Conservation (phyloP, 2,329 filamentous ascomycete species). For the Hypoxylon rubiginosum region DNA sequence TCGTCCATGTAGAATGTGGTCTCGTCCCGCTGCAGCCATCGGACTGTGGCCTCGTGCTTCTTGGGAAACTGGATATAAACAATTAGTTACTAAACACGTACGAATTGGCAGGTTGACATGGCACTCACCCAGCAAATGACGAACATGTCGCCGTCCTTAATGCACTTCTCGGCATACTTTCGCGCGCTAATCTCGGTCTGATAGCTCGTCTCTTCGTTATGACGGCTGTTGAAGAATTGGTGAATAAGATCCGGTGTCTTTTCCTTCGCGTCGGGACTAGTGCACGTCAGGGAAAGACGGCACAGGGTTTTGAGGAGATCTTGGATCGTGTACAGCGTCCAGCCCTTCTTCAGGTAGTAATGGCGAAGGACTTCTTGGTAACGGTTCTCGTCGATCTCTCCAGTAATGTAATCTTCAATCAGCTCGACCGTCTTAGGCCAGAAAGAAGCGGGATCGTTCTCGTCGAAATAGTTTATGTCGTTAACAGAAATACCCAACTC, state of each 20-base stretch:
- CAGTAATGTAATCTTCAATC: conserved; percentile 87
- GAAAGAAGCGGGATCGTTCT: conserved; percentile 74
- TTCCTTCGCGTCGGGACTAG: conserved; percentile 88
- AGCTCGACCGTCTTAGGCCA: conserved; percentile 89
- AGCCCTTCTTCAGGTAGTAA: conserved; percentile 91
- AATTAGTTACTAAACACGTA: conserved; percentile 50
- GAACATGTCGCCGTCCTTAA: conserved; percentile 94
- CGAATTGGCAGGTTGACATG: conserved; percentile 15
- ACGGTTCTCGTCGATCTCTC: conserved; percentile 83
- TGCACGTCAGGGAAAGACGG: conserved; percentile 84
- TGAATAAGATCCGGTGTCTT: conserved; percentile 92
- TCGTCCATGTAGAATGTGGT: conserved; percentile 90
- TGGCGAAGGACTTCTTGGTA: conserved; percentile 93
- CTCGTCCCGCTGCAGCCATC: conserved; percentile 76
- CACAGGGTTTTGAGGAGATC: conserved; percentile 87
- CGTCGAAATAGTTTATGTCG: conserved; percentile 81
- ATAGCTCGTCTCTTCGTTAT: conserved; percentile 87
- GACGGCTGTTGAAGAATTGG: conserved; percentile 85
- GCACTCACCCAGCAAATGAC: conserved; percentile 87
- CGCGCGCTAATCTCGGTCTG: conserved; percentile 90
- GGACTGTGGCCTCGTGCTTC: conserved; percentile 77
- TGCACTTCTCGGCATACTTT: conserved; percentile 91
- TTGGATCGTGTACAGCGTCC: conserved; percentile 93
- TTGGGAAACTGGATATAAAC: conserved; percentile 70
- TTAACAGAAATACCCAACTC: conserved; percentile 88